Conservation (phyloP, 108 stramenopile genomes). For the Fragilariopsis cylindrus region DNA sequence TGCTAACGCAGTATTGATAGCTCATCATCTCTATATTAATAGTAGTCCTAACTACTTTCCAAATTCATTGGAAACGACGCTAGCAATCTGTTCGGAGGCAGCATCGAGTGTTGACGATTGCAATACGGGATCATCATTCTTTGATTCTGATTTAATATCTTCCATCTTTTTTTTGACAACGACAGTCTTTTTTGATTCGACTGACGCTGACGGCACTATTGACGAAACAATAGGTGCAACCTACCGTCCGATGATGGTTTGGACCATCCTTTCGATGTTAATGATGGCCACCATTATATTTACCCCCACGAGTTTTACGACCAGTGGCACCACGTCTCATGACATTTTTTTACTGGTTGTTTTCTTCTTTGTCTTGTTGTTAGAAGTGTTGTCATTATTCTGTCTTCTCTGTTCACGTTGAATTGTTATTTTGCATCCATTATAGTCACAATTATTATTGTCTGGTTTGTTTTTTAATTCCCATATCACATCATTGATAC, state of each 20-base stretch:
- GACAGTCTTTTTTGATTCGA: slow-evolving; percentile 1
- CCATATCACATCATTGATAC: neutral
- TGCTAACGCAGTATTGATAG: slow-evolving; percentile 31
- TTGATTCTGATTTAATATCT: neutral
- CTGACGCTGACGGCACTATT: neutral
- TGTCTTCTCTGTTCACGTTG: slow-evolving; percentile 3
- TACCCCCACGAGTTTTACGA: no score
- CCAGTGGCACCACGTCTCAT: neutral
- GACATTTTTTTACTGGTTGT: slow-evolving; percentile 2
- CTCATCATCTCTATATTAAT: slow-evolving; percentile 3
- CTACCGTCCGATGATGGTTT: slow-evolving; percentile 10
- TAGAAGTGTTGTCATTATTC: neutral
- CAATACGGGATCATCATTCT: no score
- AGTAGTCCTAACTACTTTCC: neutral
- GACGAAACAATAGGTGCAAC: neutral
- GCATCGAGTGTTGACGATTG: neutral
- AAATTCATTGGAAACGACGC: neutral
- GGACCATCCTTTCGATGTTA: slow-evolving; percentile 14
- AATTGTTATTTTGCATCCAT: slow-evolving; percentile 3
- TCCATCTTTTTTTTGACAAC: neutral
- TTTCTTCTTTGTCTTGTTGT: slow-evolving; percentile 1
- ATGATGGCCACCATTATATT: slow-evolving; percentile 1
- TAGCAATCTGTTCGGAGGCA: slow-evolving; percentile 8
- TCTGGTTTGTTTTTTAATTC: neutral
- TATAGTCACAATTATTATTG: neutral